Percentiles rank a stretch among this genome's conserved stretches.
Evolutionary conservation across 768 basidiomycete genomes (phyloP).

Genomic region (Termitomyces heimii): DNA sequence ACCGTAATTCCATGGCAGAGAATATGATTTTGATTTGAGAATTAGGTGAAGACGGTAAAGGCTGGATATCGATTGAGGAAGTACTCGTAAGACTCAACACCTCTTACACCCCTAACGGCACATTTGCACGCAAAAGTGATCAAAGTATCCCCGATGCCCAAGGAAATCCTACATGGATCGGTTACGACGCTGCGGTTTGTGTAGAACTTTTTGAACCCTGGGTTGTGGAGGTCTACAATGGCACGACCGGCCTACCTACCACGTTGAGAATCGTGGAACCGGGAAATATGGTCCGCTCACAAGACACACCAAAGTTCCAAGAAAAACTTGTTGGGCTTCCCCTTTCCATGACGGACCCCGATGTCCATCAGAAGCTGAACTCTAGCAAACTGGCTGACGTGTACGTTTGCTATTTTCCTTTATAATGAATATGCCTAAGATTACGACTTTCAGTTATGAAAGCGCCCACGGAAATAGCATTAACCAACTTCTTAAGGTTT

Average conservation of each 20-base stretch:
- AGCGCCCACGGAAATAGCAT: constrained; percentile 31
- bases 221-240: constrained; percentile 32
- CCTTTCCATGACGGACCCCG: constrained; percentile 11
- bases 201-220: constrained; percentile 35
- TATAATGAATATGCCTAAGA: not conserved
- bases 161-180: constrained; percentile 26
- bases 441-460: constrained; percentile 16
- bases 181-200: constrained; percentile 34
- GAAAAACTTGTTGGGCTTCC: constrained; percentile 19
- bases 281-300: constrained; percentile 19
- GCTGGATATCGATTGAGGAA: constrained; percentile 28
- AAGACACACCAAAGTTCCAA: constrained; percentile 6
- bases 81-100: constrained; percentile 31
- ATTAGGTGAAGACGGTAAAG: constrained; percentile 22
- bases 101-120: constrained; percentile 25
- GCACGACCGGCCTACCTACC: constrained; percentile 24
- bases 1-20: not conserved
- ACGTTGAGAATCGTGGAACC: constrained; percentile 26
- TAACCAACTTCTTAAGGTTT: constrained; percentile 29
- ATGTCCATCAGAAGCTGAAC: constrained; percentile 20
- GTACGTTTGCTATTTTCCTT: constrained; percentile 11
- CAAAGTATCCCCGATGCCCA: constrained; percentile 15
- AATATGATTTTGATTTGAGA: not conserved
- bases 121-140: constrained; percentile 18
- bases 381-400: constrained; percentile 20